Base-by-base conservation (phyloP, 352 stramenopile genomes). In the Thalassiosira delicatula region DNA sequence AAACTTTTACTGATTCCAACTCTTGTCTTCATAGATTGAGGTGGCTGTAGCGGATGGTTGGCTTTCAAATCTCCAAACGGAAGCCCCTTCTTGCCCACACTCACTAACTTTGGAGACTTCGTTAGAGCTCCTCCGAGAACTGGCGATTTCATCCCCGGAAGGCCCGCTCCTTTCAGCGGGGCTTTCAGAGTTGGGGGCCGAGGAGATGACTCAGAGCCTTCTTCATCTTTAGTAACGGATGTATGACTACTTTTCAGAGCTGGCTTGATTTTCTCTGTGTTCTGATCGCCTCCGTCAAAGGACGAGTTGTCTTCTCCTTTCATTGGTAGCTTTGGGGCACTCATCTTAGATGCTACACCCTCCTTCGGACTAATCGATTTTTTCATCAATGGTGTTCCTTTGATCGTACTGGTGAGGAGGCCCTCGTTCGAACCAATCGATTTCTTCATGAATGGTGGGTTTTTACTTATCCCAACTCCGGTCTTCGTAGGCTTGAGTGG, bases 81-180 rank as follows among this genome's bases (percentile, higher is more conserved):
- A 21, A 56, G 14, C 19, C 7, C 46, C 19, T 56, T 56, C 46
- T 7, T 56, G 4, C 60, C 60, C n/a, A 54, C 53, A 37, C 60
- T 69, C 27, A 72, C 29, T 62, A 29, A 62, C 63, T 60, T 30
- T 30, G 44, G 32, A 30, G 35, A 72, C 44, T 59, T 72, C n/a
- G 53, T 46, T 14, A 21, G 30, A 17, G 25, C 37, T n/a, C 42
- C 44, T 4, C 29, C 14, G n/a, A 23, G 46, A 27, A 40, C 5
- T 70, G 35, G 14, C 14, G 35, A 44, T 61, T 72, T 72, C 29
- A 35, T 33, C 32, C 21, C 27, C 19, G 44, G 12, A 69, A 69
- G 33, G 40, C 33, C 27, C 33, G 40, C 44, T 32, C 63, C 63
- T 35, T 72, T 72, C 33, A 71, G 46, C 32, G 19, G 63, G 33